Evolutionary conservation across 345 rosid species (phyloP), one percentile per base, ranked within the genome.

Genomic region (Linum lewisii): DNA sequence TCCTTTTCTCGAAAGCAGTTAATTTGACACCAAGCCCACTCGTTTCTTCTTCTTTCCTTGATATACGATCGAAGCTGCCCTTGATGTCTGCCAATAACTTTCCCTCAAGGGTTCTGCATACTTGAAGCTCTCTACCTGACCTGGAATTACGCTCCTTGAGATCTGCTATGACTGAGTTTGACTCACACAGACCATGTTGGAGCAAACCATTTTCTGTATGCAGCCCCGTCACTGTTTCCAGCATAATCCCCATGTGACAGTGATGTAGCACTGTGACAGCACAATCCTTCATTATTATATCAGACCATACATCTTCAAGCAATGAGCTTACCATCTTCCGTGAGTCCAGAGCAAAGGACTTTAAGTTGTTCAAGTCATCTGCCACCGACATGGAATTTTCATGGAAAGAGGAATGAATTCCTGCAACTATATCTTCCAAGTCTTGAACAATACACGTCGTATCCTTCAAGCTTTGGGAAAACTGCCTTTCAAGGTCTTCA

Each of bases 291-390:
- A 69, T 78, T 56, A 89, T 75, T 60, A 93, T 83, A 77, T 79
- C 97, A 16, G 99, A 85, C 97, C 99, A 93, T 65, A 93, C 68
- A 66, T 93, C 97, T 71, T 89, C 99, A 69, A 93, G 81, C 81
- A 79, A 79, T 36, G 85, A 77, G 44, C 74, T 69, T 70, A 79
- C 79, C 63, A 79, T 59, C 75, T 72, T 87, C 24, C 71, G 56
- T 7, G 85, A 81, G 64, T 89, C 78, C 26, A 72, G 79, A 70
- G 82, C 53, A 52, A 66, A 68, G 67, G 79, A 71, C 74, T 81
- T 88, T 44, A 87, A 57, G 58, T 63, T 36, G 54, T 69, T 69
- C 62, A 80, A 66, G 37, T 87, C 94, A 67, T 57, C 50, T 52
- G 77, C 78, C 65, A 82, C 65, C 54, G 71, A 64, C 37, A 54